Base-by-base conservation (phyloP, 2,329 filamentous ascomycete species). In the Eutypa lata region DNA sequence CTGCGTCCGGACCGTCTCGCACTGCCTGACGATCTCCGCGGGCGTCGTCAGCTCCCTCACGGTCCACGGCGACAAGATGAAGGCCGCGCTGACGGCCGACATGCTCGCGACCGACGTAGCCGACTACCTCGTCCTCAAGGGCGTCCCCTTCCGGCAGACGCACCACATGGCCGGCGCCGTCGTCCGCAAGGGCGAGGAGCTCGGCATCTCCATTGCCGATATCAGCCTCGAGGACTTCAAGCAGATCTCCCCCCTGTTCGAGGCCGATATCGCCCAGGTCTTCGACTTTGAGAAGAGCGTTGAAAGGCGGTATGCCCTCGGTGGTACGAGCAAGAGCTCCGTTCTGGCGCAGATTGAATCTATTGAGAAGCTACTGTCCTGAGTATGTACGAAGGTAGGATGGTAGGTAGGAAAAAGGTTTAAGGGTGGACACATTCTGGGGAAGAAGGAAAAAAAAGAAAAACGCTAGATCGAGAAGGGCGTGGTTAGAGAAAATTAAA, bases 261-360 rank as follows among this genome's bases (percentile, higher is more conserved):
- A 80, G 14, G 84, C 82, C 2, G 84, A 89, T 61, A 75, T 89
- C 13, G 83, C 83, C 21, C 83, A 88, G 64, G 85, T 82, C 64
- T 89, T 96, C 66, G 82, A 95, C 72, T 96, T 94, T 65, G 87
- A 95, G 73, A 82, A 82, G 58, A 90, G 87, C 55, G 90, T 96
- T 7, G 91, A 96, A 78, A 80, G 88, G 76, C 84, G 88, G 65
- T 81, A 84, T 42, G 86, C 89, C 2, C 85, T 84, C 60, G 91
- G 91, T 22, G 90, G 90, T 26, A 94, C 89, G 22, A 91, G 89
- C 74, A 85, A 81, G 73, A 80, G 79, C 13, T 80, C 82, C 22
- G 86, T 89, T 7, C 63, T 81, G 58, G 79, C 87, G 72, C 85
- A 89, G 73, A 79, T 89, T 58, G 72, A 79, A 63, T 78, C 76